Percentiles rank a stretch among this genome's conserved stretches.
These are phyloP conservation scores for Exophiala dermatitidis DNA, from an alignment of 2,329 filamentous ascomycete genomes.

Conservation along the genomic window DNA sequence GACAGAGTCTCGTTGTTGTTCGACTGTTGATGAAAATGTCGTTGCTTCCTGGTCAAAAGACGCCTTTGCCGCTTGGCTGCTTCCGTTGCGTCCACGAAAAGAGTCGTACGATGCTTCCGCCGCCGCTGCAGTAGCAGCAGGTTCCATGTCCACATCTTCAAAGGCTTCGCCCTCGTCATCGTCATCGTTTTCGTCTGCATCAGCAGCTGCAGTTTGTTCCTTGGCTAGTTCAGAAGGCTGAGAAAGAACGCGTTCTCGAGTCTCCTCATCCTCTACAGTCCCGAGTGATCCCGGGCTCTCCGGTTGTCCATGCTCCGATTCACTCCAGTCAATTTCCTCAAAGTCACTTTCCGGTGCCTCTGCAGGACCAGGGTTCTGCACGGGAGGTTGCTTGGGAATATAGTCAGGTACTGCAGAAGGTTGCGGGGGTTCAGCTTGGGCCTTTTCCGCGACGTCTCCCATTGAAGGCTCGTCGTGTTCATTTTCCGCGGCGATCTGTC, in stretches of 20 bases:
- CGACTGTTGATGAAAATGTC: too few relatives aligned
- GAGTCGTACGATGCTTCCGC: too few relatives aligned
- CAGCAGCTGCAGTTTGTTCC: slow-evolving; percentile 14
- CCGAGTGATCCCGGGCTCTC: slow-evolving; percentile 17
- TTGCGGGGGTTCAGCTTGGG: slow-evolving; percentile 37
- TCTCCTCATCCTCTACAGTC: slow-evolving; percentile 6
- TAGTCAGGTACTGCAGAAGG: slow-evolving; percentile 19
- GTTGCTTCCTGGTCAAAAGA: too few relatives aligned
- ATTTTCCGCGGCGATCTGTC: slow-evolving; percentile 25
- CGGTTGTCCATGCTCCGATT: slow-evolving; percentile 28
- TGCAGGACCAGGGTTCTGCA: not conserved
- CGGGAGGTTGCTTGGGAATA: slow-evolving; percentile 9
- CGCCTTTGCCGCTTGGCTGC: too few relatives aligned
- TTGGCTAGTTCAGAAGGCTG: not conserved
- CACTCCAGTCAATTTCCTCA: slow-evolving; percentile 30
- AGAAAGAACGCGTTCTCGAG: not conserved
- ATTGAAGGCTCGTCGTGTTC: slow-evolving; percentile 29
- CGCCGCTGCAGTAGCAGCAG: not conserved
- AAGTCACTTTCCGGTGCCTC: slow-evolving; percentile 13
- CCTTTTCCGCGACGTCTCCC: slow-evolving; percentile 41
- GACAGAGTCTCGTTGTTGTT: not conserved
- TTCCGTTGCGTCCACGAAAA: too few relatives aligned
- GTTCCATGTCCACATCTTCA: slow-evolving; percentile 18
- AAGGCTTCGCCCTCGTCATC: slow-evolving; percentile 22
- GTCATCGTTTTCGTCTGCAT: slow-evolving; percentile 25